These are phyloP conservation scores for Ophiocytium majus DNA, from an alignment of 352 stramenopile species.

Conservation along the genomic window DNA sequence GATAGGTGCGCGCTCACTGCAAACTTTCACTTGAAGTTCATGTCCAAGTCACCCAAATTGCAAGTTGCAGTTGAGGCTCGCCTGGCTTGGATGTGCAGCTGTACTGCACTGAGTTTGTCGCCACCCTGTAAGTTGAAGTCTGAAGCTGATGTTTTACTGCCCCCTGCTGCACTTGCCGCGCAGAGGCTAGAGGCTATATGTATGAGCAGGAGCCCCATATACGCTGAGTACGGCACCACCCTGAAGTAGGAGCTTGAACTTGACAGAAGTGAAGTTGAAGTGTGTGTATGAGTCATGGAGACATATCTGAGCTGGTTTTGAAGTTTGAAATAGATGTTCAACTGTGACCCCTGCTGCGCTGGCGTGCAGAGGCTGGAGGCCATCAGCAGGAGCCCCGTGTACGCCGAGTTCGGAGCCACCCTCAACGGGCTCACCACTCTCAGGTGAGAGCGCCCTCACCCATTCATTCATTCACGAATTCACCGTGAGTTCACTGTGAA, in stretches of 20 bases:
- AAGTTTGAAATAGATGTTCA: too few relatives aligned
- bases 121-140: constrained; percentile 61
- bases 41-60: neutral
- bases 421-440: constrained; percentile 23
- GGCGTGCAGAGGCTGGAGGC: constrained; percentile 77
- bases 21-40: neutral
- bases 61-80: neutral
- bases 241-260: neutral
- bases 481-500: too few relatives aligned
- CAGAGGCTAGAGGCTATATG: constrained; percentile 80
- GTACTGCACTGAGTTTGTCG: too few relatives aligned
- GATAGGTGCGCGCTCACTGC: neutral
- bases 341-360: too few relatives aligned
- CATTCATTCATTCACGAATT: too few relatives aligned
- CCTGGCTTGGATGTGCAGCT: too few relatives aligned
- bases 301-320: too few relatives aligned
- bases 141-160: constrained; percentile 84
- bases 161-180: constrained; percentile 74
- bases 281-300: neutral
- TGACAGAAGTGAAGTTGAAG: neutral
- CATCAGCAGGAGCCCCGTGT: constrained; percentile 78
- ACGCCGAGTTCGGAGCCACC: constrained; percentile 61
- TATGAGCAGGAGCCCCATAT: constrained; percentile 78
- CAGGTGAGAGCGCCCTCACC: constrained; percentile 3
- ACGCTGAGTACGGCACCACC: constrained; percentile 60